These are phyloP conservation scores for Phyllosticta paracitricarpa DNA, from an alignment of 2,329 filamentous ascomycete genomes.

Conservation along the genomic window DNA sequence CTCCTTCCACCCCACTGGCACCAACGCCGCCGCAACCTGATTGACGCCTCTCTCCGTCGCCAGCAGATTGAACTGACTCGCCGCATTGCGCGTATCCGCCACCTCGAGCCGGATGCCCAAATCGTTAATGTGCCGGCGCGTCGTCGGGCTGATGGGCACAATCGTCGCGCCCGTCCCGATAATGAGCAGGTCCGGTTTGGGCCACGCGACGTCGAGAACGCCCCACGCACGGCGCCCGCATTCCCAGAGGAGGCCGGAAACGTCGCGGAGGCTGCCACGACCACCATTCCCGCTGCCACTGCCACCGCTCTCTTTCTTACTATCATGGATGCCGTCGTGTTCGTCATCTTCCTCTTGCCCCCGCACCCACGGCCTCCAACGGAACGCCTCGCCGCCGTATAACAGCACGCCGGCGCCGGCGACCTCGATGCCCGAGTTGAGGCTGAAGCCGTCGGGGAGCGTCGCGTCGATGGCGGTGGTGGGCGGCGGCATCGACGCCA, in stretches of 20 bases:
- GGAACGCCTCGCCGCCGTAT: conserved; percentile 77
- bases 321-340: conserved; percentile 18
- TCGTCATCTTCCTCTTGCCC: conserved; percentile 26
- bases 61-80: conserved; percentile 86
- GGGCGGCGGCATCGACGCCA: conserved; percentile 64
- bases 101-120: conserved; percentile 81
- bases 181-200: conserved; percentile 86
- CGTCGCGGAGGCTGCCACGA: conserved; percentile 48
- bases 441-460: conserved; percentile 70
- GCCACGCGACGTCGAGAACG: conserved; percentile 69
- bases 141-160: conserved; percentile 64
- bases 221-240: conserved; percentile 62
- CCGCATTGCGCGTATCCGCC: conserved; percentile 85
- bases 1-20: conserved; percentile 66
- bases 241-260: conserved; percentile 77
- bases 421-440: conserved; percentile 71
- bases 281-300: conserved; percentile 23
- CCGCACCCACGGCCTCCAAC: conserved; percentile 72
- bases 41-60: conserved; percentile 85
- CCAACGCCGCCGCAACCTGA: conserved; percentile 76
- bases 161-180: conserved; percentile 75
- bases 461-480: conserved; percentile 78
- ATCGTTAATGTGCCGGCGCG: conserved; percentile 59
- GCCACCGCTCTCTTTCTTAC: conserved; percentile 11
- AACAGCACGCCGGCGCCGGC: conserved; percentile 63